Conservation (phyloP, 2,329 filamentous ascomycete species). For the Emergomyces orientalis region DNA sequence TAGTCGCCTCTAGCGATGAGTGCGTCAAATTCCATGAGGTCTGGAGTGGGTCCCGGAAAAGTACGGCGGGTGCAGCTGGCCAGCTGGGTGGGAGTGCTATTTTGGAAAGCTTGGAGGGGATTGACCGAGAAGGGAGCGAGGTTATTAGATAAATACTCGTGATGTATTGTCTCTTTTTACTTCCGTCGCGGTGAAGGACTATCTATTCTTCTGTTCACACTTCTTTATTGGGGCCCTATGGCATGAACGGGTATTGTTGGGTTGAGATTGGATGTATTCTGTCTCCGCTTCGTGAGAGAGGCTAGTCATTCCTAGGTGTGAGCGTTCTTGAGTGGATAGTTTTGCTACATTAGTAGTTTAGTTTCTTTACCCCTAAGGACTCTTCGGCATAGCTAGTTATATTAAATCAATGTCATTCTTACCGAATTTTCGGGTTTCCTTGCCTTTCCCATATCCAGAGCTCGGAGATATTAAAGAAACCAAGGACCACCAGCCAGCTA, state of each 20-base stretch:
- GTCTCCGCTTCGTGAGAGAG: too few species aligned
- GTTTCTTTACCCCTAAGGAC: not conserved
- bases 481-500: not conserved
- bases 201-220: not conserved
- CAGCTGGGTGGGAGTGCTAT: constrained; percentile 76
- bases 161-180: constrained; percentile 21
- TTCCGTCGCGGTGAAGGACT: not conserved
- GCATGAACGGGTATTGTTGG: not conserved
- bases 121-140: constrained; percentile 49
- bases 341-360: not conserved
- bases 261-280: not conserved
- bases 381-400: not conserved
- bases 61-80: constrained; percentile 46
- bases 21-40: constrained; percentile 94
- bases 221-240: constrained; percentile 10
- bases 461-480: not conserved
- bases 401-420: constrained; percentile 1
- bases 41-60: constrained; percentile 60
- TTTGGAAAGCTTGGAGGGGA: constrained; percentile 69
- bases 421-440: not conserved
- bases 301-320: not conserved
- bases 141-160: constrained; percentile 52
- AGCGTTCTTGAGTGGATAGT: not conserved
- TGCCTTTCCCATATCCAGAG: not conserved
- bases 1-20: constrained; percentile 84